A percentile compares a stretch with the other conserved stretches of the same genome.
These are phyloP conservation scores for Pichia deserticola DNA, from an alignment of 805 yeast species.

Conservation along the genomic window DNA sequence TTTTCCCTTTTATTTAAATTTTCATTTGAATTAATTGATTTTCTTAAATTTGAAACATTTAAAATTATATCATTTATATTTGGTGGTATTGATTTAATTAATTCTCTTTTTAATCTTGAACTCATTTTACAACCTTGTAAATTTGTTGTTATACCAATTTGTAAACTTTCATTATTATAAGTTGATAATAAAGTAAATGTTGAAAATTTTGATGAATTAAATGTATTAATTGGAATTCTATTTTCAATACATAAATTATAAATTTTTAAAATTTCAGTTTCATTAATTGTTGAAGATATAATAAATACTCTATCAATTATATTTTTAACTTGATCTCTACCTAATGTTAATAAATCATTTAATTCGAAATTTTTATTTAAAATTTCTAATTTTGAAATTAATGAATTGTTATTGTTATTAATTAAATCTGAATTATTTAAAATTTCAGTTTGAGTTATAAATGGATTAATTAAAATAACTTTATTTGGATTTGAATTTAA, in stretches of 20 bases:
- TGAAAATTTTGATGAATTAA: slow-evolving; percentile 64
- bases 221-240: slow-evolving; percentile 77
- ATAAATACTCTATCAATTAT: slow-evolving; percentile 77
- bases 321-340: slow-evolving; percentile 52
- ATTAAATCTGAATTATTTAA: background rate
- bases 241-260: slow-evolving; percentile 45
- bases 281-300: slow-evolving; percentile 19
- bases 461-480: slow-evolving; percentile 4
- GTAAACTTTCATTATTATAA: slow-evolving; percentile 58
- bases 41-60: slow-evolving; percentile 62
- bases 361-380: slow-evolving; percentile 29
- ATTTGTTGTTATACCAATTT: slow-evolving; percentile 74
- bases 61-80: slow-evolving; percentile 63
- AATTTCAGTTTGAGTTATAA: background rate
- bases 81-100: slow-evolving; percentile 55
- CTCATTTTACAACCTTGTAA: slow-evolving; percentile 90
- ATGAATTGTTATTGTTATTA: background rate
- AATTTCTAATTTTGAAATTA: slow-evolving; percentile 5
- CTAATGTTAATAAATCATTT: slow-evolving; percentile 44
- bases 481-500: slow-evolving; percentile 3
- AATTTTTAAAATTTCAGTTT: slow-evolving; percentile 32
- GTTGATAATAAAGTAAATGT: slow-evolving; percentile 74
- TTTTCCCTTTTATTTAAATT: slow-evolving; percentile 46
- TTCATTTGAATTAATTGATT: slow-evolving; percentile 23
- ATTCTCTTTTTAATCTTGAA: slow-evolving; percentile 67